Conservation (phyloP, 768 basidiomycete species). For the Panellus pusillus region DNA sequence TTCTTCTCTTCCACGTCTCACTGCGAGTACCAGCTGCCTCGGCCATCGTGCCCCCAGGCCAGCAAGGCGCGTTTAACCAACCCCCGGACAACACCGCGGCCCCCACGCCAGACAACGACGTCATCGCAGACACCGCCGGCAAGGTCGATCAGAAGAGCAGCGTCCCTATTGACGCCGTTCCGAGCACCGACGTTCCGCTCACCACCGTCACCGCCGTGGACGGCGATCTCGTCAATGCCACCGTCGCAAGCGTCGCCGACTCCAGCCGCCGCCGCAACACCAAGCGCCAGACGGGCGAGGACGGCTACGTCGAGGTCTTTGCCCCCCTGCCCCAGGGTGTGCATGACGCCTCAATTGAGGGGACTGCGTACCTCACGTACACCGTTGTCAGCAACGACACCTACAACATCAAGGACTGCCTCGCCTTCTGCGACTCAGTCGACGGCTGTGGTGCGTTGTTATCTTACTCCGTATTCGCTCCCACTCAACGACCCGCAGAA, state of each 20-base stretch:
- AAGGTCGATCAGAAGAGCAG: constrained; percentile 20
- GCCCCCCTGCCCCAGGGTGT: constrained; percentile 35
- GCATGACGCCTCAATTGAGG: constrained; percentile 42
- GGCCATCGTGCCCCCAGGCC: constrained; percentile 28
- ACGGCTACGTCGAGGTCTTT: constrained; percentile 39
- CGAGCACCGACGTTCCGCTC: constrained; percentile 6
- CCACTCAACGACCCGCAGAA: constrained; percentile 27
- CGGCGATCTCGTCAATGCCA: constrained; percentile 34
- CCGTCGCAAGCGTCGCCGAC: constrained; percentile 12
- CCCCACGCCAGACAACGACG: constrained; percentile 13
- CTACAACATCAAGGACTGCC: constrained; percentile 44
- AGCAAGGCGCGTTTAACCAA: constrained; percentile 19
- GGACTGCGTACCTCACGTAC: constrained; percentile 51
- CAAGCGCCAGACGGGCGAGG: constrained; percentile 19
- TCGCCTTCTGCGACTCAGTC: constrained; percentile 39
- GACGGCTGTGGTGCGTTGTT: constrained; percentile 40
- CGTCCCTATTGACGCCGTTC: constrained; percentile 7
- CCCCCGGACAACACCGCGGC: constrained; percentile 22
- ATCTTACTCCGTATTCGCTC: neutral
- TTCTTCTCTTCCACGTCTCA: neutral
- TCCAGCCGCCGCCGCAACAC: constrained; percentile 10
- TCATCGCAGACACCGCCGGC: constrained; percentile 14
- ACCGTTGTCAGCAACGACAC: constrained; percentile 45
- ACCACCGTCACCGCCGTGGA: constrained; percentile 47
- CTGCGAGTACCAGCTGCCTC: constrained; percentile 18